Conservation (phyloP, 78 protist genomes). For the Bodo saltans region DNA sequence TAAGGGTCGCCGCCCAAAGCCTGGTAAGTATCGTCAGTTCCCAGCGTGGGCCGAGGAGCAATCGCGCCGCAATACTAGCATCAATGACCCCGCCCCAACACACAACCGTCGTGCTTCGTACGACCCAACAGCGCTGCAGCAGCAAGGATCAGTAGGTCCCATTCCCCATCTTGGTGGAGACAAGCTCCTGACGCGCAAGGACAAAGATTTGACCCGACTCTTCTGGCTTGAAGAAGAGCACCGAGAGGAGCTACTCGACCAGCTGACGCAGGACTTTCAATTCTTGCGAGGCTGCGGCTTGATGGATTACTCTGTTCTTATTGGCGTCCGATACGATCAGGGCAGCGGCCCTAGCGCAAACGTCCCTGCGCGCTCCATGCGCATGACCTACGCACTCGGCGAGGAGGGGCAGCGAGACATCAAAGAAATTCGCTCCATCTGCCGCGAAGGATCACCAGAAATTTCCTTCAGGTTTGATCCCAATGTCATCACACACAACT, state of each 20-base stretch:
- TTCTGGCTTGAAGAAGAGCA: not conserved
- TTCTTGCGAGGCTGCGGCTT: conserved; percentile 13
- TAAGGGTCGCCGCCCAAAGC: conserved; percentile 40
- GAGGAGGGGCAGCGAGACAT: not conserved
- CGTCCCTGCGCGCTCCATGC: not conserved
- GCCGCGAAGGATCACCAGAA: not conserved
- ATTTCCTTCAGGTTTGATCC: too few relatives aligned
- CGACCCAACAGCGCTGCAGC: not conserved
- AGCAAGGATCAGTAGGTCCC: too few relatives aligned
- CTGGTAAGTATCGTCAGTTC: not conserved
- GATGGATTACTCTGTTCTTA: conserved; percentile 56
- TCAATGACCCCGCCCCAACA: not conserved
- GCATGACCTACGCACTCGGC: too few relatives aligned
- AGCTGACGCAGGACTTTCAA: conserved; percentile 20
- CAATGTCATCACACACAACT: not conserved
- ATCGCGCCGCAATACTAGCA: not conserved
- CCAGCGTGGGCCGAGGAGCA: not conserved
- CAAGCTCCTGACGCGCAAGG: not conserved
- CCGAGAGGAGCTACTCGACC: conserved; percentile 2
- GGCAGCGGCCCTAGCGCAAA: too few relatives aligned
- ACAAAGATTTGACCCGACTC: conserved; percentile 4
- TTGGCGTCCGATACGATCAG: not conserved
- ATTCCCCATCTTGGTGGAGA: not conserved
- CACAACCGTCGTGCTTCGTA: not conserved
- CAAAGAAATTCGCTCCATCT: not conserved